Percentiles rank a stretch among this genome's conserved stretches.
Evolutionary conservation across 2,329 filamentous ascomycete genomes (phyloP).

Genomic region (Corinectria fuckeliana): DNA sequence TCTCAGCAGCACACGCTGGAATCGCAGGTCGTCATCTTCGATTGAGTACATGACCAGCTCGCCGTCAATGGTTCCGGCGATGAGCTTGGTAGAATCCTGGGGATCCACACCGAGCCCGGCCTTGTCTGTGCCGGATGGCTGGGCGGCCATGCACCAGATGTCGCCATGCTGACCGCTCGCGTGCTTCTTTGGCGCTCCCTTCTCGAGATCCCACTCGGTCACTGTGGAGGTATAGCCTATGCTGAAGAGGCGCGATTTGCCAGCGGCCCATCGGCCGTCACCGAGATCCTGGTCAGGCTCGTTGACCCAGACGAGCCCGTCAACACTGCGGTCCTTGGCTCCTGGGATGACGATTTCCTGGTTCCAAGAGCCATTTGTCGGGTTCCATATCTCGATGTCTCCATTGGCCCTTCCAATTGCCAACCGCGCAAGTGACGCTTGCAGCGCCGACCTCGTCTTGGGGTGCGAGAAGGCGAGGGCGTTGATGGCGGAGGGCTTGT

Average conservation of each 20-base stretch:
- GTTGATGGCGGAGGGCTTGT: conserved; percentile 90
- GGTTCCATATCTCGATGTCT: conserved; percentile 98
- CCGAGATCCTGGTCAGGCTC: conserved; percentile 76
- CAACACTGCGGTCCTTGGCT: conserved; percentile 84
- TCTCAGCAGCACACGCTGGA: conserved; percentile 76
- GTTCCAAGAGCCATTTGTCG: conserved; percentile 79
- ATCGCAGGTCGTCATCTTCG: conserved; percentile 81
- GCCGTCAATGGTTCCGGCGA: conserved; percentile 89
- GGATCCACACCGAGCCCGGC: conserved; percentile 35
- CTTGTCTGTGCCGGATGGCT: conserved; percentile 61
- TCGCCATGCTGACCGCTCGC: conserved; percentile 93
- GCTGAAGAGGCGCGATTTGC: conserved; percentile 88
- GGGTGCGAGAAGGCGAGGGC: conserved; percentile 91
- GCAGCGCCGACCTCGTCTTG: conserved; percentile 52
- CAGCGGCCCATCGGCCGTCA: conserved; percentile 67
- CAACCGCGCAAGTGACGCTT: conserved; percentile 69
- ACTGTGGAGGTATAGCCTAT: conserved; percentile 92
- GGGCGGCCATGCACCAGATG: conserved; percentile 94
- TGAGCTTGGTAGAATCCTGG: conserved; percentile 65
- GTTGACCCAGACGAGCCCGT: conserved; percentile 90
- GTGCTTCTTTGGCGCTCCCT: conserved; percentile 77
- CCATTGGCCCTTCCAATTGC: conserved; percentile 93
- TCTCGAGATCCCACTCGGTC: conserved; percentile 92
- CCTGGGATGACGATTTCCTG: conserved; percentile 88
- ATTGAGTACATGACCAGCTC: conserved; percentile 87